Conservation (phyloP, 345 rosid species). For the Fremontodendron californicum region DNA sequence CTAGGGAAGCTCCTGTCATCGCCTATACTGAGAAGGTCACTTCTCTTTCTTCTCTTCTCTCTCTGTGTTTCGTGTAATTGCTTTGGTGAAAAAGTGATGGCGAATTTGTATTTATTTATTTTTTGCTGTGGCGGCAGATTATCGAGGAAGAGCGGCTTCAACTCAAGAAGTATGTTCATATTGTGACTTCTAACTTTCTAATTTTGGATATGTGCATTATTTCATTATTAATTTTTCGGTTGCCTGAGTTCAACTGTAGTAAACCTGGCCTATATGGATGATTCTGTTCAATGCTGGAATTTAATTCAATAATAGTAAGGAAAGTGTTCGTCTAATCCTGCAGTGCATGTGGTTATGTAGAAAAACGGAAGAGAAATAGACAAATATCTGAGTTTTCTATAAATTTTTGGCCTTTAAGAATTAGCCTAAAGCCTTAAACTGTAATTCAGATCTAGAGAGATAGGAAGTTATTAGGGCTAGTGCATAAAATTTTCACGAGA, state of each 20-base stretch:
- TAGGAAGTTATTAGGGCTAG: no score
- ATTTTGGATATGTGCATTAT: not conserved
- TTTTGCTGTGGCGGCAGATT: constrained; percentile 36
- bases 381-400: not conserved
- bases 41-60: not conserved
- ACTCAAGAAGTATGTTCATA: constrained; percentile 55
- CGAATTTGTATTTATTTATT: not conserved
- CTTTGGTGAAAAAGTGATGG: constrained; percentile 18
- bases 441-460: not conserved
- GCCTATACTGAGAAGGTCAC: constrained; percentile 87
- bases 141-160: constrained; percentile 87
- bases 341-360: not conserved
- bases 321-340: not conserved
- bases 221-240: not conserved
- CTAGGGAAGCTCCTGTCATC: constrained; percentile 79
- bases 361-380: not conserved
- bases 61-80: not conserved
- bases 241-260: not conserved
- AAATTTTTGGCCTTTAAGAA: not conserved
- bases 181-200: not conserved
- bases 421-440: not conserved
- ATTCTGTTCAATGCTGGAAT: not conserved
- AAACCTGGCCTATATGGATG: not conserved
- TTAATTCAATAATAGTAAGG: not conserved
- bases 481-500: not conserved